Base-by-base conservation (phyloP, 768 basidiomycete species). In the Podaxis pistillaris region DNA sequence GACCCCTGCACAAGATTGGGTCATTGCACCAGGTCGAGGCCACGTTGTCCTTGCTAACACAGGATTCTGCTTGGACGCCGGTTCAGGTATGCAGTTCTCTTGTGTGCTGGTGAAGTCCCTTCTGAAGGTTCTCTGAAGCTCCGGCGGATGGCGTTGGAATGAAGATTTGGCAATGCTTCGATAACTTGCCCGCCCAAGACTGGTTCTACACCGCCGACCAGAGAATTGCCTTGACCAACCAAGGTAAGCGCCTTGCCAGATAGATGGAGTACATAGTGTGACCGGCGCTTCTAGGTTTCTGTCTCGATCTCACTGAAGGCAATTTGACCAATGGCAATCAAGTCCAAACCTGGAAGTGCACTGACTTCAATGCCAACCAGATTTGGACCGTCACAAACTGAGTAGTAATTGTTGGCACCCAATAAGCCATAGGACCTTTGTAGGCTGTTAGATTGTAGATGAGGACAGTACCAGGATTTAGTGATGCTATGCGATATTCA, bases 131-230 rank as follows among this genome's bases (percentile, higher is more conserved):
- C 24, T 5, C 22, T 24, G 22, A 49, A 49, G 47, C 47, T 11
- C 47, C 47, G 4, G 47, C 47, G 6, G 2, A 49, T 49, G 74
- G 73, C 5, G 63, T 70, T 4, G 66, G 66, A 1, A 58, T 75
- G 68, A 76, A 77, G 65, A 75, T 78, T 17, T 75, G 76, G 75
- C 64, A 73, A 49, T 78, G 77, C 61, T 73, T 65, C 64, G 70
- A 72, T 37, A 70, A 73, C 44, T 68, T 76, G 17, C 68, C 76
- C 2, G 72, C 76, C 15, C 75, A 76, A 62, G 62, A 70, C 19
- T 78, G 75, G 73, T 68, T 64, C 57, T 74, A 73, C 28, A 73
- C 69, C 0, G 63, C 63, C 13, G 70, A 75, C 55, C 71, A 73
- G 41, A 67, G 73, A 0, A 68, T 76, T 51, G 71, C 71, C 2